Evolutionary conservation across 2,329 filamentous ascomycete genomes (phyloP).

Genomic region (Akanthomyces muscarius): DNA sequence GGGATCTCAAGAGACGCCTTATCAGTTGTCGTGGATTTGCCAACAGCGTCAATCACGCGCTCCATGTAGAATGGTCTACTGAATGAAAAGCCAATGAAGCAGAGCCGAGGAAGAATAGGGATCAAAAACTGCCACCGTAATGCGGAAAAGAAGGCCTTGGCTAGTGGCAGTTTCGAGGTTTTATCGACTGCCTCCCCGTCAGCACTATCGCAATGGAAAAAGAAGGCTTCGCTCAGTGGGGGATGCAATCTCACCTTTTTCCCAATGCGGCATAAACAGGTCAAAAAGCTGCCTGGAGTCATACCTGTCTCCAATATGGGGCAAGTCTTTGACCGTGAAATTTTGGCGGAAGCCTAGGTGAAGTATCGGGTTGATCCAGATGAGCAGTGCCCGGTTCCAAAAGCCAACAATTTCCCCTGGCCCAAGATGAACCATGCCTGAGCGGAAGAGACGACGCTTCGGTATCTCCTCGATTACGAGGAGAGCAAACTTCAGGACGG

Average conservation of each 20-base stretch:
- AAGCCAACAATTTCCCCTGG: constrained; percentile 21
- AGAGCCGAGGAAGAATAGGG: background rate
- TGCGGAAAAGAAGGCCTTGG: background rate
- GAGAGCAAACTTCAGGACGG: constrained; percentile 27
- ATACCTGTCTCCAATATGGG: background rate
- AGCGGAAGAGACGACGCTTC: constrained; percentile 21
- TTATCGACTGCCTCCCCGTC: background rate
- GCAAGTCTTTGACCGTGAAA: background rate
- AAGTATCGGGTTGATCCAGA: background rate
- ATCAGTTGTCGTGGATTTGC: no score
- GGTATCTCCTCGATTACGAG: constrained; percentile 30
- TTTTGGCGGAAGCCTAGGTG: background rate
- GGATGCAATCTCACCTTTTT: background rate
- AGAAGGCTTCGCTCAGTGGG: no score
- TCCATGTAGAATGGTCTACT: background rate
- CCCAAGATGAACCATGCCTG: constrained; percentile 13
- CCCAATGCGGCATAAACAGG: background rate
- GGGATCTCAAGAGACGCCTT: background rate
- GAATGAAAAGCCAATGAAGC: background rate
- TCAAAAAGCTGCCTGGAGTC: background rate
- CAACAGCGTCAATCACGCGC: background rate
- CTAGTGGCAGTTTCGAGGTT: background rate
- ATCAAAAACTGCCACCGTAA: background rate
- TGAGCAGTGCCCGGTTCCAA: constrained; percentile 10
- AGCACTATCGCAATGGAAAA: no score